Conservation (phyloP, 441 rosid species). For the Erodium moschatum region DNA sequence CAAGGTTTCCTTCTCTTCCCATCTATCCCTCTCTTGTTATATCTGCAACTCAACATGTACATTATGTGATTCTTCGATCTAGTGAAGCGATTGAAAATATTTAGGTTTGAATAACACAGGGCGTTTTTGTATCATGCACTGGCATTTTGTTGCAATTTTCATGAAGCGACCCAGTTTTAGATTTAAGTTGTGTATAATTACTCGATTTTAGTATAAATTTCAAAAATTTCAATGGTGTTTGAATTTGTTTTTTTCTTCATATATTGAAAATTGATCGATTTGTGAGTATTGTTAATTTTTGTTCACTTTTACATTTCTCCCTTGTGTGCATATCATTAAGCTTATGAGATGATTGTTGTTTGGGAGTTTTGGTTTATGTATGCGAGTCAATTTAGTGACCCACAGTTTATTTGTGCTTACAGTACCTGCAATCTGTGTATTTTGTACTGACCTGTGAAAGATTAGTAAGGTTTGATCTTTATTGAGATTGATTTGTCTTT, state of each 20-base stretch:
- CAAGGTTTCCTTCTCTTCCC: not conserved
- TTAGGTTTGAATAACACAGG: not conserved
- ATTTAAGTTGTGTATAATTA: not conserved
- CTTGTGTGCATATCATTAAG: too few relatives aligned
- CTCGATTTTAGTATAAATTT: not conserved
- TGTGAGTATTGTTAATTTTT: too few relatives aligned
- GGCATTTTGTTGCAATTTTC: not conserved
- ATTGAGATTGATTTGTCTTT: not conserved
- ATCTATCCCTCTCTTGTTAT: not conserved
- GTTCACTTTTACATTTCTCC: too few relatives aligned
- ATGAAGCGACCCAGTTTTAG: not conserved
- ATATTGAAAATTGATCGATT: too few relatives aligned
- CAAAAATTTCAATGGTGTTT: not conserved
- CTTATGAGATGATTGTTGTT: too few relatives aligned
- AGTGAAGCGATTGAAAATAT: not conserved
- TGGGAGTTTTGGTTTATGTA: too few relatives aligned
- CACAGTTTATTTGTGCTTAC: too few relatives aligned
- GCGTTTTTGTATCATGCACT: too few relatives aligned
- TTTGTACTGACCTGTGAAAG: not conserved
- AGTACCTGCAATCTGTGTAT: too few relatives aligned
- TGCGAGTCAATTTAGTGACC: too few relatives aligned
- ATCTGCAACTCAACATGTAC: not conserved
- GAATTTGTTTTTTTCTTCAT: too few relatives aligned
- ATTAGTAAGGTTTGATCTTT: not conserved
- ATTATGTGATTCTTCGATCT: not conserved